Evolutionary conservation across 768 basidiomycete species (phyloP), one percentile per base, ranked within the genome.

Genomic region (Tricholomella constricta): DNA sequence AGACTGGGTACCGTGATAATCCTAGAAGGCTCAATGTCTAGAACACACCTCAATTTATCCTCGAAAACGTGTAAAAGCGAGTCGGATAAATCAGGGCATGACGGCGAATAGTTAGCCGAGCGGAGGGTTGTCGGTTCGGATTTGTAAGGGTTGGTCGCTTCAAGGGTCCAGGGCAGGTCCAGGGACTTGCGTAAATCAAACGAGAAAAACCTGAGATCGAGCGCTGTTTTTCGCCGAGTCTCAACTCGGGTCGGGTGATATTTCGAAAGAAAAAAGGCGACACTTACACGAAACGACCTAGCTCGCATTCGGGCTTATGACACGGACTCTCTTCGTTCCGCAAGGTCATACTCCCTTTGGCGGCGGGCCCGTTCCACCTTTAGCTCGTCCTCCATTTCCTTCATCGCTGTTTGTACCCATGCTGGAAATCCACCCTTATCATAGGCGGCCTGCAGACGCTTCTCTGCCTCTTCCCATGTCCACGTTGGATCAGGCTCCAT

Each of bases 301-400:
- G 36, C 36, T 40, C 20, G 20, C 38, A 40, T 19, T 11, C 25
- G 25, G 27, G 35, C 22, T 56, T 42, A 56, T 7, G 52, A 43
- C 8, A 43, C n/a, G 9, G 38, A 26, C 10, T 46, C 43, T 34
- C 17, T 55, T 23, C 17, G 12, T 8, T 48, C 46, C 11, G 36
- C 32, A 17, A 19, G 20, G 5, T 52, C 46, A 31, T 45, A 40
- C 41, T 73, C 66, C 20, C 59, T 59, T 56, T 65, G 60, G 36
- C 72, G 57, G 41, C 71, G 74, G 15, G 64, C 61, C 43, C 81
- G 67, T 61, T 87, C 86, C 11, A 76, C 54, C 36, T 77, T 68
- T 0, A 70, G 73, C 60, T 89, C 88, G 0, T 74, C 75, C 61
- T 88, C 85, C 43, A 84, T 54, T 63, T 88, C 88, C 23, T 69